Base-by-base conservation (phyloP, 768 basidiomycete species). In the Coprinopsis marcescibilis region DNA sequence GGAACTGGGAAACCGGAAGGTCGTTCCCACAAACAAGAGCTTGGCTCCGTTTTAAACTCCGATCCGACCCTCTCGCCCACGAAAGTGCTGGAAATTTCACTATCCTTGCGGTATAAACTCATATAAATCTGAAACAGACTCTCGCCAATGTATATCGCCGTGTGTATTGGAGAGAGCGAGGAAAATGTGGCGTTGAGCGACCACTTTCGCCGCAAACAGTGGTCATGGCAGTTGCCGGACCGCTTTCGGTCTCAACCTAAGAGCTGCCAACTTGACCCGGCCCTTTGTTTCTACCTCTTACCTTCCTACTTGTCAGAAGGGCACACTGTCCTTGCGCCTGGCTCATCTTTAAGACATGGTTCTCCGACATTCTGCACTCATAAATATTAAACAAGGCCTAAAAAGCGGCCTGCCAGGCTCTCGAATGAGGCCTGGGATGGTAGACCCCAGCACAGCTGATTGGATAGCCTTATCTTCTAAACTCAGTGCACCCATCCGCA, bases 31-130 rank as follows among this genome's bases (percentile, higher is more conserved):
- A 24, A 32, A 32, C n/a, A 8, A n/a, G 29, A n/a, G 8, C 29
- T 50, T 55, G 25, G 39, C 24, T 25, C 39, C 13, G 35, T 58
- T 67, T 66, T 40, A 60, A 63, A 64, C 64, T 67, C 64, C 60
- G 65, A 59, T 54, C 46, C 36, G 39, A 29, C 41, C 26, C 7
- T 17, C 7, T 43, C 41, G 8, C 17, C 26, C 41, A 26, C 7
- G 17, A 43, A 43, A 43, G 41, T n/a, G 6, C n/a, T n/a, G n/a
- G n/a, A n/a, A n/a, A n/a, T n/a, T n/a, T n/a, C n/a, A n/a, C n/a
- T n/a, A n/a, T n/a, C n/a, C n/a, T n/a, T n/a, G n/a, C n/a, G n/a
- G n/a, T n/a, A n/a, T n/a, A n/a, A n/a, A n/a, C n/a, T n/a, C n/a
- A n/a, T n/a, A n/a, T n/a, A n/a, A n/a, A n/a, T n/a, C n/a, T n/a